Evolutionary conservation across 176 grass and related monocot species (phyloP).

Genomic region (Hordeum vulgare): MorexV3_pseudomolecules_assembly NC_058518.1:260378665-260379164

Average conservation of each 20-base stretch:
- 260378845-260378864: conserved; percentile 3
- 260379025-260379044: not conserved
- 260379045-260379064: not conserved
- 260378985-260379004: conserved; percentile 29
- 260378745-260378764: conserved; percentile 89
- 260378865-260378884: not conserved
- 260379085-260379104: not conserved
- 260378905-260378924: conserved; percentile 17
- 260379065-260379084: not conserved
- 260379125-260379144: not conserved
- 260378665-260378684: not conserved
- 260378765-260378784: conserved; percentile 91
- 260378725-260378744: conserved; percentile 79
- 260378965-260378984: conserved; percentile 93
- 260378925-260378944: conserved; percentile 95
- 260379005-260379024: not conserved
- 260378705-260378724: conserved; percentile 21
- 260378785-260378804: conserved; percentile 85
- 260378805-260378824: conserved; percentile 90
- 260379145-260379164: not conserved
- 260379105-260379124: not conserved
- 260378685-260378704: conserved; percentile 14
- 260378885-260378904: not conserved
- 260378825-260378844: conserved; percentile 58
- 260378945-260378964: conserved; percentile 59